Evolutionary conservation across 2,329 filamentous ascomycete genomes (phyloP), one percentile per base, ranked within the genome.

Genomic region (Trichoderma harzianum): DNA sequence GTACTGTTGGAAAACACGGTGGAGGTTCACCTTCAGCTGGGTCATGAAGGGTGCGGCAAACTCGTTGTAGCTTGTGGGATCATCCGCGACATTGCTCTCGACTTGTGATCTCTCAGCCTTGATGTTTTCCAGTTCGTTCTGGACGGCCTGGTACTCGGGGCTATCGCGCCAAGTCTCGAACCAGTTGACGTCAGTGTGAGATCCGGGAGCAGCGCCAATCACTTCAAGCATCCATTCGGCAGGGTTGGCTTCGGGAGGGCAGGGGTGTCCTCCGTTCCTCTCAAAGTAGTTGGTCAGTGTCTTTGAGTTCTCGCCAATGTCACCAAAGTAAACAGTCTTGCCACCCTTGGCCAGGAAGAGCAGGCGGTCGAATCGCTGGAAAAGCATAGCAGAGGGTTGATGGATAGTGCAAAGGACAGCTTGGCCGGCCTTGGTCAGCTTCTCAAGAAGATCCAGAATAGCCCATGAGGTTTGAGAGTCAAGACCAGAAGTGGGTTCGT

Each of bases 381-480:
- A 97, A 68, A 98, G 87, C 87, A 97, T 94, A 39, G 95, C 94
- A 16, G 93, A 97, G n/a, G 95, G 95, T 81, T 98, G 95, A 80
- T 98, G 95, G 73, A 98, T 98, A 0, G 95, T 98, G 84, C 94
- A 97, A n/a, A 98, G 90, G 81, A 98, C 93, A 66, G 95, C 95
- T 80, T 97, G 94, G 18, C 95, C 95, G 74, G 90, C 92, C 80
- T 95, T 92, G 77, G 94, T 94, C 39, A 98, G 86, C 82, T 97
- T 97, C 82, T 97, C 92, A 53, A 98, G 88, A 12, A 98, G 88
- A 80, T 94, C 91, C 60, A 94, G 87, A 79, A 98, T 97, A 74
- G 93, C 93, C 93, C 94, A 98, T 0, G 94, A 95, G 1, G 95
- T 97, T 81, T 97, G 94, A 78, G 90, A 93, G 82, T 98, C 95